These are phyloP conservation scores for Xylaria sp. DNA, from an alignment of 2,329 filamentous ascomycete species.

Conservation along the genomic window DNA sequence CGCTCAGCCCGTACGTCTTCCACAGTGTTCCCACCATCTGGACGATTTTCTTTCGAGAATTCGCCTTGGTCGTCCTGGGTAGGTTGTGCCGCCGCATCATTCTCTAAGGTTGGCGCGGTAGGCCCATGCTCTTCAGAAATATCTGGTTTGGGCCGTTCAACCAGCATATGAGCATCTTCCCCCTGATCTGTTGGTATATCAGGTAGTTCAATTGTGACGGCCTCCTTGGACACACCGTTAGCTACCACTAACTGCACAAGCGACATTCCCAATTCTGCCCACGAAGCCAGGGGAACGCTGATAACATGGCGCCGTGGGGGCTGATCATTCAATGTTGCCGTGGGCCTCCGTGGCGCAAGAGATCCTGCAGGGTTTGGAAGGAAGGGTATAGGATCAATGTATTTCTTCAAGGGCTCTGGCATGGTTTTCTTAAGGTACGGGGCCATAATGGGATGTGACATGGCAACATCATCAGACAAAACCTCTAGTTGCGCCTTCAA, in stretches of 20 bases:
- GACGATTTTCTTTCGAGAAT: conserved; percentile 38
- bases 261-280: conserved; percentile 47
- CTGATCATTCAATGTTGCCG: conserved; percentile 12
- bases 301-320: conserved; percentile 32
- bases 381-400: conserved; percentile 65
- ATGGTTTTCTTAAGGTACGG: conserved; percentile 59
- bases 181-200: conserved; percentile 38
- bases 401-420: conserved; percentile 53
- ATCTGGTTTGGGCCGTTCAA: conserved; percentile 27
- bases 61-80: conserved; percentile 43
- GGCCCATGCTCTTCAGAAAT: conserved; percentile 9
- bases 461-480: conserved; percentile 57
- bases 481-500: conserved; percentile 58
- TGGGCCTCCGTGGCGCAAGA: conserved; percentile 24
- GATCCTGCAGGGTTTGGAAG: conserved; percentile 55
- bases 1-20: conserved; percentile 41
- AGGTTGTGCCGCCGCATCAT: conserved; percentile 14
- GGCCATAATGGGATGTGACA: conserved; percentile 63
- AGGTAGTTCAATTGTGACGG: conserved; percentile 42
- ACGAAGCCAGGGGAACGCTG: conserved; percentile 40
- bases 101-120: conserved; percentile 6
- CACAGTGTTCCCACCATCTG: conserved; percentile 34
- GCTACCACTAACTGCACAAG: conserved; percentile 42
- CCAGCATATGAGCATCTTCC: conserved; percentile 29
- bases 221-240: conserved; percentile 40